Evolutionary conservation across 768 basidiomycete genomes (phyloP).

Genomic region (Boletus edulis): DNA sequence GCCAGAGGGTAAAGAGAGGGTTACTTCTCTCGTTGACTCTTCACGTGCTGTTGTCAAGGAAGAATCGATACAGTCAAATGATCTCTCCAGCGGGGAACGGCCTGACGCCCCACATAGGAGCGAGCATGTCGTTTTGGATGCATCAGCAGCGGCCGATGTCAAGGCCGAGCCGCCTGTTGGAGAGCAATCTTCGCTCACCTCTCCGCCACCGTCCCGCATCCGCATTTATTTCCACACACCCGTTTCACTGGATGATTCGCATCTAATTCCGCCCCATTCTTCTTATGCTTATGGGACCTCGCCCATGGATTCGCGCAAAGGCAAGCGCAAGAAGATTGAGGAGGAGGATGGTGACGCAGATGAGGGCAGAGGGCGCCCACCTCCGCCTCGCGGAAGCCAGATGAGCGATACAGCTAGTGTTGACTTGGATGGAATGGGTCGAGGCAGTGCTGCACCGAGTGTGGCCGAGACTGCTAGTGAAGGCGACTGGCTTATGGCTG

Average conservation of each 20-base stretch:
- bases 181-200: slow-evolving; percentile 32
- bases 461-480: slow-evolving; percentile 64
- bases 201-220: slow-evolving; percentile 72
- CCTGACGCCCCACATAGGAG: slow-evolving; percentile 16
- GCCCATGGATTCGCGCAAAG: slow-evolving; percentile 65
- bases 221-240: slow-evolving; percentile 93
- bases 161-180: slow-evolving; percentile 28
- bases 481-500: slow-evolving; percentile 87
- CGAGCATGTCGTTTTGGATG: slow-evolving; percentile 27
- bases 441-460: slow-evolving; percentile 65
- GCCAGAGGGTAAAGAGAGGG: slow-evolving; percentile 37
- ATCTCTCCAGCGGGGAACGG: slow-evolving; percentile 20
- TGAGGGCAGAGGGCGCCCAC: slow-evolving; percentile 66
- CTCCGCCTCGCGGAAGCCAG: slow-evolving; percentile 46
- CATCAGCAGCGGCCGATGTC: slow-evolving; percentile 31
- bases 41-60: slow-evolving; percentile 33
- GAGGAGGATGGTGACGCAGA: slow-evolving; percentile 83
- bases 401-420: slow-evolving; percentile 57
- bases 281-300: slow-evolving; percentile 37
- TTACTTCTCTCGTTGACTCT: slow-evolving; percentile 29
- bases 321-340: slow-evolving; percentile 86
- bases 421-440: slow-evolving; percentile 54
- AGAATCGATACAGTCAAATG: slow-evolving; percentile 24
- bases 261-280: slow-evolving; percentile 65
- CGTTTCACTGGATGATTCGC: slow-evolving; percentile 76